Evolutionary conservation across 2,329 filamentous ascomycete genomes (phyloP).

Genomic region (Aspergillus sp.): DNA sequence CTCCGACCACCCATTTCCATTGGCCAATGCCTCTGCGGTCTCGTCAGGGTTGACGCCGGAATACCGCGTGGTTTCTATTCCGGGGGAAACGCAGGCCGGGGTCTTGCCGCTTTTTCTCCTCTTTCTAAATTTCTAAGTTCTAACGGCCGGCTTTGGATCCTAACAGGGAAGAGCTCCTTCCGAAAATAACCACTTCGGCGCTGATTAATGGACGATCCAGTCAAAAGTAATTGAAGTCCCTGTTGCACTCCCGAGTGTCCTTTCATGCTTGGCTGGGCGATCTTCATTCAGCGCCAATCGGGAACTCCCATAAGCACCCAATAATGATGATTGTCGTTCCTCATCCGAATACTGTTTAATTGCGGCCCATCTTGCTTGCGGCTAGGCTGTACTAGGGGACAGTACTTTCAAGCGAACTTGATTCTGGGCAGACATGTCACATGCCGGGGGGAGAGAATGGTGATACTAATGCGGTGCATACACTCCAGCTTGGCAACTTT

Average conservation of each 20-base stretch:
- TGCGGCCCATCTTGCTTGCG: background rate
- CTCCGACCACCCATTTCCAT: background rate
- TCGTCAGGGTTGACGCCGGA: background rate
- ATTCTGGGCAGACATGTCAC: background rate
- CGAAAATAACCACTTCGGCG: background rate
- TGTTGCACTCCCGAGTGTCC: background rate
- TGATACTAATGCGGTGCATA: background rate
- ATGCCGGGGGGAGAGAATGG: background rate
- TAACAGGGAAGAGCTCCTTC: background rate
- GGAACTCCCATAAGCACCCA: background rate
- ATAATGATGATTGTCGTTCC: background rate
- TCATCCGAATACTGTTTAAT: background rate
- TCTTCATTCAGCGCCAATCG: background rate
- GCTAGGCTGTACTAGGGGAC: background rate
- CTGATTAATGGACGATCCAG: background rate
- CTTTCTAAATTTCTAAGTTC: background rate
- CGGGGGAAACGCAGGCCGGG: background rate
- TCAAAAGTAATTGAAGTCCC: background rate
- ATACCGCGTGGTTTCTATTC: slow-evolving; percentile 5
- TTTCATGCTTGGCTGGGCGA: background rate
- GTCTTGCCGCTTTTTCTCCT: background rate
- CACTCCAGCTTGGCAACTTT: background rate
- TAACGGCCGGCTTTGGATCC: background rate
- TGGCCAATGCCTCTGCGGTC: background rate
- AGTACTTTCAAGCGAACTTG: background rate